Conservation (phyloP, 1,139 yeast genomes). For the Diutina siamensis region DNA sequence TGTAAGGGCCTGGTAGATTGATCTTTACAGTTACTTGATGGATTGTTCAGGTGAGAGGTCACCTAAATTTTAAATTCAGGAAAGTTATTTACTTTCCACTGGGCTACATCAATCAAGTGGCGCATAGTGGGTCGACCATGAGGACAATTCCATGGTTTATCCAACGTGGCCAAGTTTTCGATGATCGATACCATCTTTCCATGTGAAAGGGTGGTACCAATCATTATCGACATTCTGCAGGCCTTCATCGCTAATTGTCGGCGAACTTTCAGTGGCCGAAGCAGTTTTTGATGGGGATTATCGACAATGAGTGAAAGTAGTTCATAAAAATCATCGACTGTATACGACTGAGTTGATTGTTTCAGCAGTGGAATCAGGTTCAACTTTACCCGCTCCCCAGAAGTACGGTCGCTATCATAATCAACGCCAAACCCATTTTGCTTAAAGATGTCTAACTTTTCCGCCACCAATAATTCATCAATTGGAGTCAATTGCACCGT, state of each 20-base stretch:
- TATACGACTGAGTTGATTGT: conserved; percentile 45
- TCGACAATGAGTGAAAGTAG: conserved; percentile 35
- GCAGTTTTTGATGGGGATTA: conserved; percentile 6
- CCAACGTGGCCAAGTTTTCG: conserved; percentile 51
- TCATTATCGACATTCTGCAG: conserved; percentile 87
- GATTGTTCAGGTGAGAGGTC: too few species aligned
- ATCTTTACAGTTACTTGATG: not conserved
- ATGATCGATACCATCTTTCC: conserved; percentile 61
- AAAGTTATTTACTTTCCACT: conserved; percentile 2
- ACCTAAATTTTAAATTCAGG: not conserved
- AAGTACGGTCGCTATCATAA: conserved; percentile 31
- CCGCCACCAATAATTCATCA: conserved; percentile 63
- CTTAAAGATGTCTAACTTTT: conserved; percentile 43
- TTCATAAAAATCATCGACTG: conserved; percentile 57
- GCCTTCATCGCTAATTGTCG: conserved; percentile 90
- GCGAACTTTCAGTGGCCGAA: conserved; percentile 69
- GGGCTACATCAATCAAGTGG: conserved; percentile 33
- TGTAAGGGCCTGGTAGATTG: not conserved
- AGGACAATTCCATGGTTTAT: conserved; percentile 98
- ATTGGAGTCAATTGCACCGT: conserved; percentile 22
- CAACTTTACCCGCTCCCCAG: conserved; percentile 46
- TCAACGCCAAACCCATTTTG: conserved; percentile 66
- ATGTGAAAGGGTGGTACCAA: conserved; percentile 57
- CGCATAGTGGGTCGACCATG: conserved; percentile 97
- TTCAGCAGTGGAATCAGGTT: conserved; percentile 66